These are phyloP conservation scores for Kluyveromyces sp. DNA, from an alignment of 1,139 yeast species.

Conservation along the genomic window DNA sequence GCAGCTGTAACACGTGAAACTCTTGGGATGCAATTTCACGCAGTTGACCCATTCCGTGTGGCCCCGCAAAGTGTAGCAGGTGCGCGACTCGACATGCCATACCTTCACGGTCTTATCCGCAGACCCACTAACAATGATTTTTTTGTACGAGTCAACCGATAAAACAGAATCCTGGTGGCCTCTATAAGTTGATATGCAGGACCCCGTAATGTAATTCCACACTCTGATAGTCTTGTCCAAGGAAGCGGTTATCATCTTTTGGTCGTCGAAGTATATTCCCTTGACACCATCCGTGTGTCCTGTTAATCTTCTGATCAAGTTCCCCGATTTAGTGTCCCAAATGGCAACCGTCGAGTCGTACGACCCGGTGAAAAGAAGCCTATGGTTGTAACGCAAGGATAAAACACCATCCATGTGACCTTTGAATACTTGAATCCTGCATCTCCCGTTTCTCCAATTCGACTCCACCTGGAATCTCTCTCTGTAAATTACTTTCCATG, in stretches of 20 bases:
- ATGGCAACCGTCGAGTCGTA: constrained; percentile 82
- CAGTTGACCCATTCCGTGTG: constrained; percentile 89
- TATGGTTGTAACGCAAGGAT: constrained; percentile 73
- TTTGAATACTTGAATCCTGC: constrained; percentile 52
- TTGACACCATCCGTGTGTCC: constrained; percentile 87
- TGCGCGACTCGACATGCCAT: constrained; percentile 92
- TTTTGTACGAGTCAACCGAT: constrained; percentile 60
- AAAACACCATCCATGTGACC: constrained; percentile 89
- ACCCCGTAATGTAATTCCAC: constrained; percentile 94
- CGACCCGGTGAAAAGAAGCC: constrained; percentile 81
- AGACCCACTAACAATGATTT: constrained; percentile 84
- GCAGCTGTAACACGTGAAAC: constrained; percentile 76
- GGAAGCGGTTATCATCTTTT: constrained; percentile 86
- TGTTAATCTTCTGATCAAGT: constrained; percentile 62
- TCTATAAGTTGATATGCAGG: constrained; percentile 84
- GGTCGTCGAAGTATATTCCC: constrained; percentile 75
- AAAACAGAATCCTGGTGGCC: constrained; percentile 88
- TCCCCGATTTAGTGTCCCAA: constrained; percentile 81
- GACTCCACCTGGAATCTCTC: constrained; percentile 87
- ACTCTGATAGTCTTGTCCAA: constrained; percentile 86
- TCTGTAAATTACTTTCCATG: constrained; percentile 93
- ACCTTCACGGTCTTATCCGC: constrained; percentile 89
- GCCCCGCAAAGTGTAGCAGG: constrained; percentile 87
- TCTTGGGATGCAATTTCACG: constrained; percentile 75
- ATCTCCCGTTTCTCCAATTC: constrained; percentile 87